phyloP scores from a whole-genome alignment of 176 grass and related monocot genomes.

The Zoysia pacifica region DNA sequence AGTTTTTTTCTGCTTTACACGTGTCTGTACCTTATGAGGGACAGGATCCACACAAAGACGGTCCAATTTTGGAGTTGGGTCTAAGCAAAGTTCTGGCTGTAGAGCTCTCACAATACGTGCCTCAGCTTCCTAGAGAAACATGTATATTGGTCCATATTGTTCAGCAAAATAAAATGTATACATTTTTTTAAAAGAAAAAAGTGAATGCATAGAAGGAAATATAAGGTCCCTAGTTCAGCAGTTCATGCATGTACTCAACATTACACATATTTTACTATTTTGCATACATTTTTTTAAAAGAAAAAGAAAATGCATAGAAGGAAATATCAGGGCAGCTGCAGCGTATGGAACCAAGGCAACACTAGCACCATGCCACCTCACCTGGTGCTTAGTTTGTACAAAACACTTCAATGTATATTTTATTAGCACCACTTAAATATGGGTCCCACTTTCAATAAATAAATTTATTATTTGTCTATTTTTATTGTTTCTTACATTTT shows the following conservation, averaged over 20 bases:
- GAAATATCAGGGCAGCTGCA: not conserved
- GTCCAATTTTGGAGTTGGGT: conserved; percentile 89
- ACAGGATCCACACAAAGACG: conserved; percentile 75
- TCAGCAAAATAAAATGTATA: not conserved
- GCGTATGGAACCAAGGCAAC: no score
- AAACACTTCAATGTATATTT: no score
- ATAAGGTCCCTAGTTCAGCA: conserved; percentile 10
- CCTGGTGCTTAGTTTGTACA: no score
- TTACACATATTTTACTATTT: not conserved
- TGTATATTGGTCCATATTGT: conserved; percentile 13
- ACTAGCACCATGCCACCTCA: no score
- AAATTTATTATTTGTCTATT: no score
- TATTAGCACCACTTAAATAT: no score
- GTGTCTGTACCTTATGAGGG: conserved; percentile 69
- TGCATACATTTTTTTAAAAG: no score
- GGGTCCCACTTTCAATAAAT: no score
- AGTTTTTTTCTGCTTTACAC: conserved; percentile 32
- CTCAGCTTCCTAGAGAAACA: conserved; percentile 82
- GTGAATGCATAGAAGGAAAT: conserved; percentile 7
- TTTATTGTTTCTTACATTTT: no score
- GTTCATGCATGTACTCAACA: not conserved
- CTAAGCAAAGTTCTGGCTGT: conserved; percentile 85
- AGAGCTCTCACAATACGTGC: conserved; percentile 85
- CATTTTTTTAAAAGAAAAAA: not conserved
- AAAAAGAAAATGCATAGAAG: conserved; percentile 15